A percentile compares a stretch with the other conserved stretches of the same genome.
Conservation (phyloP, 164 flowering plant species). For the Cinnamomum chago region DNA sequence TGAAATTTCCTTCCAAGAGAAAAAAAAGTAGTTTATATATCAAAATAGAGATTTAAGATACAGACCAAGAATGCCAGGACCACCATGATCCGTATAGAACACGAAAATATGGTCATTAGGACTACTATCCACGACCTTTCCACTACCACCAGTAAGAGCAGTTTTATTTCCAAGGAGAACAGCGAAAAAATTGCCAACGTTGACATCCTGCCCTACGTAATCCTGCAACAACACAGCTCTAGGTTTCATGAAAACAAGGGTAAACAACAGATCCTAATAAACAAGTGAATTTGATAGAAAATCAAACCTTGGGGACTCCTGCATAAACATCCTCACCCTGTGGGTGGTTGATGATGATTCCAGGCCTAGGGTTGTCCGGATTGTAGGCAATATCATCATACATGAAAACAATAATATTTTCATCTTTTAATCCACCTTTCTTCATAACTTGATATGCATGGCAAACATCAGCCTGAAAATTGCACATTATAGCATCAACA, state of each 20-base stretch:
- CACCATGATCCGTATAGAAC: constrained; percentile 85
- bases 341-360: constrained; percentile 76
- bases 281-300: neutral
- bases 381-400: constrained; percentile 83
- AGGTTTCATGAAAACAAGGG: neutral
- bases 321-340: constrained; percentile 68
- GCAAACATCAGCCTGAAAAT: constrained; percentile 71
- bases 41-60: constrained; percentile 11
- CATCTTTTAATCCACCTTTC: constrained; percentile 82
- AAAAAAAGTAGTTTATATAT: neutral
- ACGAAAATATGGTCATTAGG: constrained; percentile 79
- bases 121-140: constrained; percentile 80
- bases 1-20: no score
- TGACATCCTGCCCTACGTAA: constrained; percentile 70
- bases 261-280: neutral
- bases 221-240: constrained; percentile 46
- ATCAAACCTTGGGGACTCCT: constrained; percentile 84
- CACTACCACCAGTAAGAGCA: constrained; percentile 78
- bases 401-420: constrained; percentile 83
- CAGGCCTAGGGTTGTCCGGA: constrained; percentile 73
- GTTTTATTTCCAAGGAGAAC: constrained; percentile 77
- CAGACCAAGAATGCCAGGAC: constrained; percentile 92
- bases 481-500: neutral
- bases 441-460: constrained; percentile 88
- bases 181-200: constrained; percentile 62